These are phyloP conservation scores for Conringia planisiliqua DNA, from an alignment of 345 rosid species.

Conservation along the genomic window DNA sequence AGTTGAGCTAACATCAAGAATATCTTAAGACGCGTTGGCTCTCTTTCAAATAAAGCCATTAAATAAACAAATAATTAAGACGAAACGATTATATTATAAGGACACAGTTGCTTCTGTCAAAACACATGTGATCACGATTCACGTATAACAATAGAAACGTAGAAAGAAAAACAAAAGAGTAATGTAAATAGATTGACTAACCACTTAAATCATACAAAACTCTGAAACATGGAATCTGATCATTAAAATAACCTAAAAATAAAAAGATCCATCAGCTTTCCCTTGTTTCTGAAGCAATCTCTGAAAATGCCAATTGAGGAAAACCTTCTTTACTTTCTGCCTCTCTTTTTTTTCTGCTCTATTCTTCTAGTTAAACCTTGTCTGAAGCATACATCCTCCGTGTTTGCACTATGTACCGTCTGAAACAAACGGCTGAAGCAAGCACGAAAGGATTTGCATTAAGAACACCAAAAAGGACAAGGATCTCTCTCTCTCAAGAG, in stretches of 20 bases:
- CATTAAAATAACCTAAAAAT: constrained; percentile 11
- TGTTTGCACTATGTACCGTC: constrained; percentile 2
- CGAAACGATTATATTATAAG: constrained; percentile 2
- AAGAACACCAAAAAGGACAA: constrained; percentile 27
- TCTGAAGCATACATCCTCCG: constrained; percentile 19
- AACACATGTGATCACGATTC: constrained; percentile 15
- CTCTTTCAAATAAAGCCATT: neutral
- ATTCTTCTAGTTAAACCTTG: constrained; percentile 16
- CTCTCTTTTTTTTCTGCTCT: constrained; percentile 19
- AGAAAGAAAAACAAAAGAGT: neutral
- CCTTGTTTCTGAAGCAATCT: constrained; percentile 25
- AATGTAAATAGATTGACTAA: constrained; percentile 13
- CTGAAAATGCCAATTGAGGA: constrained; percentile 29
- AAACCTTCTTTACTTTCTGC: constrained; percentile 13
- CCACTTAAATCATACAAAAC: constrained; percentile 23
- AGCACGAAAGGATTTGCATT: constrained; percentile 9
- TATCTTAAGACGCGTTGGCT: neutral
- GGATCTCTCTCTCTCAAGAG: constrained; percentile 11
- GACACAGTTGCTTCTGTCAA: neutral
- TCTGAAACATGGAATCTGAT: constrained; percentile 29
- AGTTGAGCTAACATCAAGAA: too few species aligned
- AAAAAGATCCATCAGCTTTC: constrained; percentile 14
- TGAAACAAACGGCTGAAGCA: constrained; percentile 15
- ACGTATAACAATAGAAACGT: constrained; percentile 20
- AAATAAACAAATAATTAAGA: neutral